A percentile compares a stretch with the other conserved stretches of the same genome.
Evolutionary conservation across 805 yeast species (phyloP).

Genomic region (Starmerella khaoyaiensis): DNA sequence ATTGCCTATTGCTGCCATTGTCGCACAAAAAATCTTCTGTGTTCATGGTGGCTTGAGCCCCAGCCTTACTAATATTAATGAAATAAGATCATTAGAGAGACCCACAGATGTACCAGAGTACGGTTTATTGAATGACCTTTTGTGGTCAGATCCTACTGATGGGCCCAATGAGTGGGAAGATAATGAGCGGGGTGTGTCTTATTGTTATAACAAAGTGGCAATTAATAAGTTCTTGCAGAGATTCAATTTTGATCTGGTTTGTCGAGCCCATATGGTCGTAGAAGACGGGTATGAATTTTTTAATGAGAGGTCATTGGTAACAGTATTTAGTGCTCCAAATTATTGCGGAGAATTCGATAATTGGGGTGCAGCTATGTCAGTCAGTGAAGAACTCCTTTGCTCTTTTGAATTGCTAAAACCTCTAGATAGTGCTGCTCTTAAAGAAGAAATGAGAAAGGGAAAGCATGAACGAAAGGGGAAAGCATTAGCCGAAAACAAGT

Average conservation of each 20-base stretch:
- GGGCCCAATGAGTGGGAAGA: conserved; percentile 78
- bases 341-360: conserved; percentile 78
- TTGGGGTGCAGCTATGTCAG: conserved; percentile 98
- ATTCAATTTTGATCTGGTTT: conserved; percentile 68
- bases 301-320: conserved; percentile 56
- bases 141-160: conserved; percentile 81
- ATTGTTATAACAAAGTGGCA: conserved; percentile 67
- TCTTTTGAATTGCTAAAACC: conserved; percentile 91
- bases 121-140: conserved; percentile 61
- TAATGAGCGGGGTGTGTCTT: conserved; percentile 72
- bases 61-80: conserved; percentile 57
- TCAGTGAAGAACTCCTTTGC: conserved; percentile 80
- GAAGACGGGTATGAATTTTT: conserved; percentile 71
- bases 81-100: conserved; percentile 57
- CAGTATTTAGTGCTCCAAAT: conserved; percentile 65
- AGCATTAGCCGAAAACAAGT: too few species aligned
- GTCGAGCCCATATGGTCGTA: conserved; percentile 81
- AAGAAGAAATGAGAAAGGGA: conserved; percentile 76
- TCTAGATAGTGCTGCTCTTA: conserved; percentile 79
- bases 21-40: conserved; percentile 87
- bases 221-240: conserved; percentile 62
- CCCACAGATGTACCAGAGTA: conserved; percentile 82
- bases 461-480: conserved; percentile 52
- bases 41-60: conserved; percentile 81
- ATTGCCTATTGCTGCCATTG: conserved; percentile 87